phyloP scores from a whole-genome alignment of 176 grass and related monocot genomes.

The Coix lacrymajobi region DNA sequence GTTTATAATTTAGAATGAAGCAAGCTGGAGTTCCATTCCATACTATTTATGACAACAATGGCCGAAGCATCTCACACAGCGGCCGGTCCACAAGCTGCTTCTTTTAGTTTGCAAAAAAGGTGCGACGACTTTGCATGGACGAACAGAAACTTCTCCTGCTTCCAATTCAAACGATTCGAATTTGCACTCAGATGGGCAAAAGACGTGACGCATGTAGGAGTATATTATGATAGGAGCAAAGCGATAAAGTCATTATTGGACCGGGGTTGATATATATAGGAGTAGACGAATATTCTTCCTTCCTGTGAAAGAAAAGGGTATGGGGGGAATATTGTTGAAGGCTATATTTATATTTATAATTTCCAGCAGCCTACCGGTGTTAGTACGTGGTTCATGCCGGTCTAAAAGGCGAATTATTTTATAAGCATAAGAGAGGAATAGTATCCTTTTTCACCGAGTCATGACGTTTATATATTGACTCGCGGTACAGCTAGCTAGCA shows the following conservation, averaged over 20 bases:
- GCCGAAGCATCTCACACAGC: background rate
- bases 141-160: background rate
- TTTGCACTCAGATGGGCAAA: background rate
- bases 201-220: background rate
- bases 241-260: background rate
- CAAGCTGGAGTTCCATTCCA: too few species aligned
- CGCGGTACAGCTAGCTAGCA: too few species aligned
- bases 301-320: constrained; percentile 38
- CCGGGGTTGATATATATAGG: background rate
- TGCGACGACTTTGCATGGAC: constrained; percentile 12
- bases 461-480: background rate
- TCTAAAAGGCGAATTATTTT: background rate
- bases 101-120: background rate
- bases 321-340: background rate
- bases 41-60: too few species aligned
- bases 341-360: too few species aligned
- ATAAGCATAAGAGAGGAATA: too few species aligned
- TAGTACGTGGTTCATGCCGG: too few species aligned
- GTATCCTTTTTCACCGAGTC: too few species aligned
- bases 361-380: too few species aligned
- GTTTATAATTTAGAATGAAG: too few species aligned
- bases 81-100: background rate
- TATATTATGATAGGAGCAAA: background rate
- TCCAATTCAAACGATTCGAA: constrained; percentile 30
- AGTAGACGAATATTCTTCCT: constrained; percentile 34